Conservation (phyloP, 495 filamentous ascomycete genomes). For the Aspergillus asperescens region DNA sequence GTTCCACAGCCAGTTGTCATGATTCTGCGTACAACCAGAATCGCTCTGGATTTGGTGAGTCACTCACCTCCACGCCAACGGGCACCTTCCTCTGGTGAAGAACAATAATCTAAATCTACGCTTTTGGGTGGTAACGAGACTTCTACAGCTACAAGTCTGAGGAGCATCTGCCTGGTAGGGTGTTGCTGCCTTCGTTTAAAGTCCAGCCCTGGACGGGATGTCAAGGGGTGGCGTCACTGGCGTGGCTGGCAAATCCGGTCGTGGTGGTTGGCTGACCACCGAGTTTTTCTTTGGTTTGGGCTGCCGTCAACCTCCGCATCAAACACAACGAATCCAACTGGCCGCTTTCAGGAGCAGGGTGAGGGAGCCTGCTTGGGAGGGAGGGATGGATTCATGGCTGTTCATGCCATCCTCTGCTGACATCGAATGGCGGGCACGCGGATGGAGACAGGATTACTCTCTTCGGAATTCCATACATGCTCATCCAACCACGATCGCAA, state of each 20-base stretch:
- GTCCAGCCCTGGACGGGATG: not conserved
- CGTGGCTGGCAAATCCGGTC: conserved; percentile 20
- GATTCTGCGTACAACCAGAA: not conserved
- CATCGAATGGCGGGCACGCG: conserved; percentile 6
- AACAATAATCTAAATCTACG: too few species aligned
- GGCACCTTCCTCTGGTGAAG: too few species aligned
- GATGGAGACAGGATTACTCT: conserved; percentile 10
- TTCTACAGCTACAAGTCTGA: too few species aligned
- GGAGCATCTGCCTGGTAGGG: not conserved
- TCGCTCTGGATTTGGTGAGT: not conserved
- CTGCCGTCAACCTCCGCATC: conserved; percentile 5
- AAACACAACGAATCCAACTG: conserved; percentile 3
- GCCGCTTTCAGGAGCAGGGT: conserved; percentile 12
- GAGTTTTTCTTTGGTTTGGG: conserved; percentile 13
- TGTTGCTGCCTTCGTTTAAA: too few species aligned
- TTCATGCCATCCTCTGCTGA: conserved; percentile 3
- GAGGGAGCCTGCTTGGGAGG: too few species aligned
- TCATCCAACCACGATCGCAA: not conserved
- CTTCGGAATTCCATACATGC: conserved; percentile 11
- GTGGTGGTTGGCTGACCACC: conserved; percentile 21
- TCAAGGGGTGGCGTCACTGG: conserved; percentile 21
- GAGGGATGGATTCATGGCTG: not conserved
- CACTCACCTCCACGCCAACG: too few species aligned
- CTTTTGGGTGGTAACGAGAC: too few species aligned
- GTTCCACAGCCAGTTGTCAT: conserved; percentile 22